A percentile compares a stretch with the other conserved stretches of the same genome.
Conservation (phyloP, 2,329 filamentous ascomycete genomes). For the Aspergillus ibericus region DNA sequence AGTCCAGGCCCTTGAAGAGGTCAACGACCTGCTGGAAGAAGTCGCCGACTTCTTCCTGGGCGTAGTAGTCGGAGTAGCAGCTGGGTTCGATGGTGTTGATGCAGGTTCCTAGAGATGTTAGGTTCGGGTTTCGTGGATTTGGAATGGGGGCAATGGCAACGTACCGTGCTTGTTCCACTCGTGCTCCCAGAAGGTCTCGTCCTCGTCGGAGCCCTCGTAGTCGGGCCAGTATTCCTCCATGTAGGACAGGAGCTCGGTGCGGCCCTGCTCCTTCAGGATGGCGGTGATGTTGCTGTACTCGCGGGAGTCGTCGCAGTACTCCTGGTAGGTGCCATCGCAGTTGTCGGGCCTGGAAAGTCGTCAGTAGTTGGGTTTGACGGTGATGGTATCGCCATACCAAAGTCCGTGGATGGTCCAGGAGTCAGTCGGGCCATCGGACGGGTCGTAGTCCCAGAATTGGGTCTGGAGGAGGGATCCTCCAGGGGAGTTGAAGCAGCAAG, state of each 20-base stretch:
- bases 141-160: background rate
- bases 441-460: slow-evolving; percentile 62
- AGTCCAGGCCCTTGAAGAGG: slow-evolving; percentile 57
- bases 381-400: slow-evolving; percentile 41
- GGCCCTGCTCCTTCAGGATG: slow-evolving; percentile 54
- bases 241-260: slow-evolving; percentile 53
- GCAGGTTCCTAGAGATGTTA: slow-evolving; percentile 53
- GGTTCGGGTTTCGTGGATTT: background rate
- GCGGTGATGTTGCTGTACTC: slow-evolving; percentile 58
- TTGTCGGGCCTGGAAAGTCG: slow-evolving; percentile 44
- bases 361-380: background rate
- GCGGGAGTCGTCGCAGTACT: slow-evolving; percentile 56
- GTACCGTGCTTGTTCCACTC: slow-evolving; percentile 69
- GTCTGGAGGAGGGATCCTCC: slow-evolving; percentile 59
- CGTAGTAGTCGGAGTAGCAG: slow-evolving; percentile 61
- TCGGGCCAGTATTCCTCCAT: slow-evolving; percentile 64
- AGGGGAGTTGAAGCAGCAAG: slow-evolving; percentile 61
- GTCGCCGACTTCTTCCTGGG: slow-evolving; percentile 59
- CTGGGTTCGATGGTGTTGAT: slow-evolving; percentile 65
- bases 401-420: slow-evolving; percentile 61
- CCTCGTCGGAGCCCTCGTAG: slow-evolving; percentile 55
- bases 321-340: slow-evolving; percentile 60
- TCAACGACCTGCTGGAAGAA: slow-evolving; percentile 58
- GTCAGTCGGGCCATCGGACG: slow-evolving; percentile 54
- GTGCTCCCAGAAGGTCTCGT: slow-evolving; percentile 65